phyloP scores from a whole-genome alignment of 352 stramenopile species.

The Albugo candida region DNA sequence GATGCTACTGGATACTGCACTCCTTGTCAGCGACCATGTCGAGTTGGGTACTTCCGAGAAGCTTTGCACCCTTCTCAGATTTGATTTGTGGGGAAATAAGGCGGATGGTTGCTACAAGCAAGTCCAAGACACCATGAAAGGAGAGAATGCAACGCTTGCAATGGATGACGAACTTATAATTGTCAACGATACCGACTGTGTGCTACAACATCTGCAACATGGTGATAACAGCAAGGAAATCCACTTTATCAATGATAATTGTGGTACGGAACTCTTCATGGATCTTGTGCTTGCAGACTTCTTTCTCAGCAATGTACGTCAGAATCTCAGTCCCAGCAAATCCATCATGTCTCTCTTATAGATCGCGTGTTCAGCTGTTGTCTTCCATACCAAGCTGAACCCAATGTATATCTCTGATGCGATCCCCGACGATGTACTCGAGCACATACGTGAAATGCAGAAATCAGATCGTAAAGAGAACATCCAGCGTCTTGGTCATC shows the following conservation, averaged over 20 bases:
- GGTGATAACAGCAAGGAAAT: conserved; percentile 1
- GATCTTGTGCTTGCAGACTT: conserved; percentile 47
- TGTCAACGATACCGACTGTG: conserved; percentile 28
- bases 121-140: conserved; percentile 48
- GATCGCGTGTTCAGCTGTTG: conserved; percentile 20
- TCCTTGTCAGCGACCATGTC: conserved; percentile 7
- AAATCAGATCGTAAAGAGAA: conserved; percentile 10
- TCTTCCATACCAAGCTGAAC: conserved; percentile 51
- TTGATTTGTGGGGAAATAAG: conserved; percentile 63
- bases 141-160: conserved; percentile 22
- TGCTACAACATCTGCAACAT: conserved; percentile 20
- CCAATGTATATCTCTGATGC: conserved; percentile 73
- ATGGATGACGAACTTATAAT: conserved; percentile 39
- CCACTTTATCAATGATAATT: conserved; percentile 69
- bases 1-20: conserved; percentile 30
- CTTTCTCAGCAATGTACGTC: conserved; percentile 21
- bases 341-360: conserved; percentile 1
- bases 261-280: conserved; percentile 44
- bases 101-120: conserved; percentile 55
- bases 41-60: conserved; percentile 13
- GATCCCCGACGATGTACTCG: conserved; percentile 26
- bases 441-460: conserved; percentile 41
- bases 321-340: neutral
- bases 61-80: conserved; percentile 36
- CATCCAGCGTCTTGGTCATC: conserved; percentile 27